Conservation (phyloP, 1,284 basidiomycete genomes). For the Apiotrichum laibachii region DNA sequence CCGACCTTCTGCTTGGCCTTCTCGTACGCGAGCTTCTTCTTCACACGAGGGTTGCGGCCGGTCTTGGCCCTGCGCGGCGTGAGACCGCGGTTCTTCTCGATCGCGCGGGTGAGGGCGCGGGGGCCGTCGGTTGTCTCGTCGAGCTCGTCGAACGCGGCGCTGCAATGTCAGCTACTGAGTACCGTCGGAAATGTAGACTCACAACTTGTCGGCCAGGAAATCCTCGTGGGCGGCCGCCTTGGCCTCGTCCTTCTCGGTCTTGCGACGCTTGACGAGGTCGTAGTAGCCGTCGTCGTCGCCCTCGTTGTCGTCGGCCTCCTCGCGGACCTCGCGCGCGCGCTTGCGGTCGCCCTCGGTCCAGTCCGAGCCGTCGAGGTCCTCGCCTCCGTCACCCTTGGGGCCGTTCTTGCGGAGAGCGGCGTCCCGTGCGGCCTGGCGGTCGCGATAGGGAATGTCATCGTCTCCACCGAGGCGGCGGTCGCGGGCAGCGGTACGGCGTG, state of each 20-base stretch:
- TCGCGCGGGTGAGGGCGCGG: conserved; percentile 79
- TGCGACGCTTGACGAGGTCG: conserved; percentile 73
- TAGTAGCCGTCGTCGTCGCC: conserved; percentile 71
- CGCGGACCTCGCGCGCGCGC: conserved; percentile 51
- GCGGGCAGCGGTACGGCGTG: conserved; percentile 66
- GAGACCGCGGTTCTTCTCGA: conserved; percentile 87
- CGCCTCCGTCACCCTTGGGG: conserved; percentile 36
- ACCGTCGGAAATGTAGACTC: too few species aligned
- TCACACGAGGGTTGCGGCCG: conserved; percentile 91
- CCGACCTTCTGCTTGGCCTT: conserved; percentile 87
- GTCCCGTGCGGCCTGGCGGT: conserved; percentile 52
- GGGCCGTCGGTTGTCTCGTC: conserved; percentile 59
- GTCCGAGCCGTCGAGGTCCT: conserved; percentile 51
- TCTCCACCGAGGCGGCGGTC: conserved; percentile 62
- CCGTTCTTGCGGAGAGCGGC: conserved; percentile 53
- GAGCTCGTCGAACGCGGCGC: conserved; percentile 55
- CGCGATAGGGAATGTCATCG: conserved; percentile 63
- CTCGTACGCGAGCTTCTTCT: conserved; percentile 87
- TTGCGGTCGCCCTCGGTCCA: conserved; percentile 57
- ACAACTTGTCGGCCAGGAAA: conserved; percentile 64
- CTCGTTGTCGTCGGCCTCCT: conserved; percentile 44
- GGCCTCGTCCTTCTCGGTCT: conserved; percentile 67
- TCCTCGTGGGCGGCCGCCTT: conserved; percentile 80
- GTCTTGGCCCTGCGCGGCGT: conserved; percentile 79
- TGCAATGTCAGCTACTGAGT: conserved; percentile 33